phyloP scores from a whole-genome alignment of 2,329 filamentous ascomycete species.

The Paramyrothecium roridum region DNA sequence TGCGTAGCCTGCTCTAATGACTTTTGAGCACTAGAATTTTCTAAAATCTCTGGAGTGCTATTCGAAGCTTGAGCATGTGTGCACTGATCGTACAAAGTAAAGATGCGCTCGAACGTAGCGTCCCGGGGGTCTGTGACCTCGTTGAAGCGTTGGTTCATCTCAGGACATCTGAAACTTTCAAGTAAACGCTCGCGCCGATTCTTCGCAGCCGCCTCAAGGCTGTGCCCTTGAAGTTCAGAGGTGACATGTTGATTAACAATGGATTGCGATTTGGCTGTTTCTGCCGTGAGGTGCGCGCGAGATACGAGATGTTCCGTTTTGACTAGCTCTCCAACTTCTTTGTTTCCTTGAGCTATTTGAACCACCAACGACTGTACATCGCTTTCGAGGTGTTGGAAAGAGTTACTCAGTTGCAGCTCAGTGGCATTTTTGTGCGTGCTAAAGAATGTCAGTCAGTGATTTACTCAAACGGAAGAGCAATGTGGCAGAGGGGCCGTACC shows the following conservation, averaged over 20 bases:
- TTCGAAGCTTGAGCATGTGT: background rate
- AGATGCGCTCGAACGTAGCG: background rate
- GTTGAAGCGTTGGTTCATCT: background rate
- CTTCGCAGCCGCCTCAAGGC: background rate
- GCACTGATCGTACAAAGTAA: background rate
- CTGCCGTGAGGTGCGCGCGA: background rate
- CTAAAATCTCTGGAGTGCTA: too few species aligned
- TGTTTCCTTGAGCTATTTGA: background rate
- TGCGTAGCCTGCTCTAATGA: too few species aligned
- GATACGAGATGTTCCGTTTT: background rate
- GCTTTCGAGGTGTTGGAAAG: background rate
- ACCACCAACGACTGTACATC: background rate
- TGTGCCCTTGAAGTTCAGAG: background rate
- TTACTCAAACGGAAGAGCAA: background rate
- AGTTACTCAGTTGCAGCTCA: background rate
- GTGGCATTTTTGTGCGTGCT: constrained; percentile 3
- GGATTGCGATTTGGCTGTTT: background rate
- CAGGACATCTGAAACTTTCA: background rate
- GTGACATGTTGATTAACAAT: background rate
- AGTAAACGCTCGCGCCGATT: background rate
- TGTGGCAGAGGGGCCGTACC: background rate
- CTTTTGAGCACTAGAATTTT: too few species aligned
- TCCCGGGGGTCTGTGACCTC: background rate
- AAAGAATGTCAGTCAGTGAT: background rate
- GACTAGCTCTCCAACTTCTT: background rate